Base-by-base conservation (phyloP, 305 asterid species). In the Fraxinus velutina region DNA sequence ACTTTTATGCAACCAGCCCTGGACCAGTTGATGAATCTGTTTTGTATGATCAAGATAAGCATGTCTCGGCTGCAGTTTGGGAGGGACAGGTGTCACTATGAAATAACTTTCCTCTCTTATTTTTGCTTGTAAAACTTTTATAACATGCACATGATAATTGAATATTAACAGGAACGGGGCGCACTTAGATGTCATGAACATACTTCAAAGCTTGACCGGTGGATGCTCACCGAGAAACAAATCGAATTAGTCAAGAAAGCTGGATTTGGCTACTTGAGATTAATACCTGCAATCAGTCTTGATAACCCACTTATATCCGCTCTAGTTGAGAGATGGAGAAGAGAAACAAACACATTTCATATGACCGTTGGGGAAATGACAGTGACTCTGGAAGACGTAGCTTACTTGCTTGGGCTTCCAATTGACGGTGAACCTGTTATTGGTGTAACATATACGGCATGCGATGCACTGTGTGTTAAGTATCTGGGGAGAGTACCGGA, bases 151-250 rank as follows among this genome's bases (percentile, higher is more conserved):
- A 37, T 68, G 52, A 80, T 73, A n/a, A 74, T 79, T 75, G 76
- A 24, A 73, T 81, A 80, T 87, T 39, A 83, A 83, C 91, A 95
- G 97, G 98, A 95, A 86, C 89, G 97, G 57, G 96, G 97, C 74
- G 98, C 97, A 78, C 97, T 95, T 82, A 88, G 99, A 86, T 95
- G 99, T 86, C 98, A 92, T 83, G 98, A 95, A 80, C 99, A 95
- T 86, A 95, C 99, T 78, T 95, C 98, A 79, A 93, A 93, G 92
- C 97, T 95, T 76, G 99, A 94, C 82, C 92, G 90, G 32, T 93
- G 99, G 99, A 83, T 89, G 88, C 97, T 95, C 68, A 92, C 95
- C 0, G 95, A 90, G 55, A 88, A 86, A 87, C 98, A 93, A 84
- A 85, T 93, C 70, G 97, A 94, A 81, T 86, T 95, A 79, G 96